phyloP scores from a whole-genome alignment of 2,329 filamentous ascomycete species.

The Xylaria sp. region DNA sequence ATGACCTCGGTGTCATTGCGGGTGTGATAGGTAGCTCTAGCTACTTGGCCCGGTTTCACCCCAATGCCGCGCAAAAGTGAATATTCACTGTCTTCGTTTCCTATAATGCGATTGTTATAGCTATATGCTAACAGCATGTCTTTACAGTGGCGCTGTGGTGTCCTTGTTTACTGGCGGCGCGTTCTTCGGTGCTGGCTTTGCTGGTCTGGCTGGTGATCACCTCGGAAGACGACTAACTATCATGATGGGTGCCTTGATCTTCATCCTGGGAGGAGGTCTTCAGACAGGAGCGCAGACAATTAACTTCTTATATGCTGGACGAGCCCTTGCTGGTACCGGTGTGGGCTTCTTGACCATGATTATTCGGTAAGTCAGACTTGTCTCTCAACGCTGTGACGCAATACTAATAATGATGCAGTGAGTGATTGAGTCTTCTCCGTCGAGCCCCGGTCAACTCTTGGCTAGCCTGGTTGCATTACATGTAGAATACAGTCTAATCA shows the following conservation, averaged over 20 bases:
- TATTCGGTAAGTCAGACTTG: constrained; percentile 50
- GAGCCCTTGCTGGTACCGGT: constrained; percentile 74
- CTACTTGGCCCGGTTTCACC: constrained; percentile 56
- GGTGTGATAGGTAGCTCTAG: constrained; percentile 62
- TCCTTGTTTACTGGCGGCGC: constrained; percentile 80
- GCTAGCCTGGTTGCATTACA: neutral
- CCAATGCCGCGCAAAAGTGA: constrained; percentile 54
- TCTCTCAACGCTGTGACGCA: neutral
- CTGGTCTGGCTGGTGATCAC: constrained; percentile 67
- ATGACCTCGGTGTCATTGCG: constrained; percentile 66
- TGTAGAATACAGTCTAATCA: constrained; percentile 20
- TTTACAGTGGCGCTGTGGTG: constrained; percentile 72
- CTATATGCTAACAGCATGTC: constrained; percentile 7
- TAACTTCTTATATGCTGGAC: constrained; percentile 74
- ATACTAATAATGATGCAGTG: constrained; percentile 28
- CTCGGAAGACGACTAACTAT: constrained; percentile 76
- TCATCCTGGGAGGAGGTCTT: constrained; percentile 76
- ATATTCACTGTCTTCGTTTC: constrained; percentile 21
- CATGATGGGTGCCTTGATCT: constrained; percentile 75
- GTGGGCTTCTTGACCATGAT: constrained; percentile 59
- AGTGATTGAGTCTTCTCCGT: neutral
- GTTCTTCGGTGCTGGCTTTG: constrained; percentile 70
- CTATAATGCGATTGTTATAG: neutral
- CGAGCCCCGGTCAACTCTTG: neutral
- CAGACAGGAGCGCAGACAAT: constrained; percentile 74